Percentiles rank a stretch among this genome's conserved stretches.
Conservation (phyloP, 2,329 filamentous ascomycete species). For the Aspergillus oerlinghausenensis region DNA sequence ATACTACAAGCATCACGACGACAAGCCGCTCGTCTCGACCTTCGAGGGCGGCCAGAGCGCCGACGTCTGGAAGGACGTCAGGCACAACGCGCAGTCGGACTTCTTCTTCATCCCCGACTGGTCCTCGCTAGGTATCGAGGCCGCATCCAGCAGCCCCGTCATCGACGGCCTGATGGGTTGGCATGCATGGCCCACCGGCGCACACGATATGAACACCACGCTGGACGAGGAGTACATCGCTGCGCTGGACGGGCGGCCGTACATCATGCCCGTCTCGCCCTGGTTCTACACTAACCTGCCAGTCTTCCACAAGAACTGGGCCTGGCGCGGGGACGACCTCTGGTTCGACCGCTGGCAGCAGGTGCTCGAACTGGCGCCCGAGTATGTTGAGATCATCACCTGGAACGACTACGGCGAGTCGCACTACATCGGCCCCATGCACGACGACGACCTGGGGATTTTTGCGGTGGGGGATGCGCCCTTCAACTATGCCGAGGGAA, state of each 20-base stretch:
- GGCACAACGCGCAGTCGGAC: conserved; percentile 25
- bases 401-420: conserved; percentile 62
- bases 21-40: conserved; percentile 37
- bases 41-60: conserved; percentile 43
- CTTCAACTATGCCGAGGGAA: conserved; percentile 25
- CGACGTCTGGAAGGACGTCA: conserved; percentile 44
- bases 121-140: conserved; percentile 33
- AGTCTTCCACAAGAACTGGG: conserved; percentile 57
- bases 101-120: conserved; percentile 47
- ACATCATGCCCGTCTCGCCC: conserved; percentile 53
- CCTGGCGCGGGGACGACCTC: conserved; percentile 56
- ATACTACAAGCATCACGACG: conserved; percentile 24
- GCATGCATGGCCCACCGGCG: conserved; percentile 41
- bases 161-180: conserved; percentile 41
- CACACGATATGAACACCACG: conserved; percentile 33
- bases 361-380: conserved; percentile 47
- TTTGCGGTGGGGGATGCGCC: conserved; percentile 35
- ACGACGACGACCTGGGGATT: conserved; percentile 41
- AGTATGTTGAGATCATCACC: conserved; percentile 53
- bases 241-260: conserved; percentile 33
- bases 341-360: conserved; percentile 59
- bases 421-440: conserved; percentile 53
- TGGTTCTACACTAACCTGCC: conserved; percentile 57
- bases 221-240: conserved; percentile 40
- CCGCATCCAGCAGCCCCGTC: conserved; percentile 14